A percentile compares a stretch with the other conserved stretches of the same genome.
These are phyloP conservation scores for Xylariaceae sp. DNA, from an alignment of 2,329 filamentous ascomycete genomes.

Conservation along the genomic window DNA sequence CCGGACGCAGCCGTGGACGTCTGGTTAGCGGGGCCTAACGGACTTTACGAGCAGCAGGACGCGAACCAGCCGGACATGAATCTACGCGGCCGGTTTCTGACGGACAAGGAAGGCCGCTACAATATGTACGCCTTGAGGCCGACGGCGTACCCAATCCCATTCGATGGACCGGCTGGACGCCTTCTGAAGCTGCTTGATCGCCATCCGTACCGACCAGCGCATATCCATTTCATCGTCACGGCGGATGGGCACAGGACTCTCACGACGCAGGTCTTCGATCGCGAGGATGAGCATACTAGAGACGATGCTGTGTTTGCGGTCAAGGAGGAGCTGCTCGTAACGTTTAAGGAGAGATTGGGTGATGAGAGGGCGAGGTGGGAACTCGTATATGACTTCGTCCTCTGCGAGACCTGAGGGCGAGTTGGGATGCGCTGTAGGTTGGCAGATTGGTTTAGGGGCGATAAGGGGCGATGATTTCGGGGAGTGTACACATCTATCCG, in stretches of 20 bases:
- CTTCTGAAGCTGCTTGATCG: conserved; percentile 50
- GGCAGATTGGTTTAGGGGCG: not conserved
- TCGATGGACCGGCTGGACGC: conserved; percentile 48
- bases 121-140: conserved; percentile 56
- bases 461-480: not conserved
- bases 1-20: conserved; percentile 64
- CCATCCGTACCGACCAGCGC: conserved; percentile 52
- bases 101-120: conserved; percentile 60
- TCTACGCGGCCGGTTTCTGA: conserved; percentile 65
- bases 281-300: conserved; percentile 54
- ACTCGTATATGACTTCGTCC: conserved; percentile 53
- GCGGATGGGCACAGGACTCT: conserved; percentile 43
- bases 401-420: conserved; percentile 4
- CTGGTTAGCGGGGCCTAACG: conserved; percentile 74
- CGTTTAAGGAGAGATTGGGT: conserved; percentile 35
- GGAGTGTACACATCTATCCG: no score
- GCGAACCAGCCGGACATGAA: conserved; percentile 65
- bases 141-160: conserved; percentile 48
- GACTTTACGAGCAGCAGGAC: conserved; percentile 68
- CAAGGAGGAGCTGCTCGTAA: conserved; percentile 44
- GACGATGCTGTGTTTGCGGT: conserved; percentile 51
- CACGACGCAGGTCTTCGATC: conserved; percentile 69
- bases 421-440: not conserved
- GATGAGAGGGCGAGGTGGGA: conserved; percentile 49
- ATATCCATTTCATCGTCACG: conserved; percentile 53